These are phyloP conservation scores for Xylariaceae sp. DNA, from an alignment of 2,329 filamentous ascomycete genomes.

Conservation along the genomic window DNA sequence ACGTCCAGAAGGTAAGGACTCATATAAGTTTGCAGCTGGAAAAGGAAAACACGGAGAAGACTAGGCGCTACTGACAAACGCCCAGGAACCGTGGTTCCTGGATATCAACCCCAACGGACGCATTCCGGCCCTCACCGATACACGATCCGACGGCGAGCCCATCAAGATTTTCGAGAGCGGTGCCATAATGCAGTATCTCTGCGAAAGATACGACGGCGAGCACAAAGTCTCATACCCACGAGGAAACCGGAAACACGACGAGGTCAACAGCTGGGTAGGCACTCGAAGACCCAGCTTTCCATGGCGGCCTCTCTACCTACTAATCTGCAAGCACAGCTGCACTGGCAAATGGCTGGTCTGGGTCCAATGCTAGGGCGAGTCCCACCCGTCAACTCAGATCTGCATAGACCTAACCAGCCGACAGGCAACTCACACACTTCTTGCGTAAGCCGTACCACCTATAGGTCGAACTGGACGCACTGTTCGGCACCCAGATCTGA, in stretches of 20 bases:
- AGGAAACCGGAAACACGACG: not conserved
- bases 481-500: too few species aligned
- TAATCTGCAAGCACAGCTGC: conserved; percentile 39
- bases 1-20: too few species aligned
- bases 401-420: too few species aligned
- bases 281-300: not conserved
- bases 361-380: conserved; percentile 5
- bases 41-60: too few species aligned
- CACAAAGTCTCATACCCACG: conserved; percentile 67
- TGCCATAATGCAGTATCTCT: conserved; percentile 73
- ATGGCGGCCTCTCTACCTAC: conserved; percentile 1
- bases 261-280: conserved; percentile 27
- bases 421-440: too few species aligned
- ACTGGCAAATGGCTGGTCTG: conserved; percentile 9
- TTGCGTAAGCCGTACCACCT: too few species aligned
- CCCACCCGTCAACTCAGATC: too few species aligned
- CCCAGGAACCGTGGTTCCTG: conserved; percentile 72
- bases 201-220: conserved; percentile 69
- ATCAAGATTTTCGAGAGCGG: conserved; percentile 77
- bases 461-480: too few species aligned
- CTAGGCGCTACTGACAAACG: too few species aligned
- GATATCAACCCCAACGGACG: conserved; percentile 87
- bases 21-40: too few species aligned
- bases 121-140: conserved; percentile 79
- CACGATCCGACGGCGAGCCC: conserved; percentile 58